These are phyloP conservation scores for Moesziomyces antarcticus DNA, from an alignment of 1,284 basidiomycete genomes.

Conservation along the genomic window DNA sequence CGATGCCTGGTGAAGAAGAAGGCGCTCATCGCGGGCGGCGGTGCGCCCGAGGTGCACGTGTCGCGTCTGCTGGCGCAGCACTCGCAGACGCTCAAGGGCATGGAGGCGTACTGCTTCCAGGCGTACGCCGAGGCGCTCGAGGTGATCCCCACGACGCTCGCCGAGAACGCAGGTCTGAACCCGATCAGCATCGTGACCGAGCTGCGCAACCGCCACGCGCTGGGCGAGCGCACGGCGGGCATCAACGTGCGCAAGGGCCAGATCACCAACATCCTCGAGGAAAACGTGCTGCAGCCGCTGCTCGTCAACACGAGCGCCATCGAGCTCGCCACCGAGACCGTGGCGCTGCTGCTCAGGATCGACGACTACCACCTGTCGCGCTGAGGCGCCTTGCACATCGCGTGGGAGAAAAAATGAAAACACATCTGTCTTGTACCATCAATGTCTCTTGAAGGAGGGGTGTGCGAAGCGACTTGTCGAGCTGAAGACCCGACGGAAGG, in stretches of 20 bases:
- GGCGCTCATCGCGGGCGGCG: constrained; percentile 94
- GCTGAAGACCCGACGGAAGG: no score
- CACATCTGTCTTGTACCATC: neutral
- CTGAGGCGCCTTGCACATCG: constrained; percentile 13
- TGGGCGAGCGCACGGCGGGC: constrained; percentile 92
- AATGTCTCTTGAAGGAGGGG: neutral
- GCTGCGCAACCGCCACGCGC: constrained; percentile 92
- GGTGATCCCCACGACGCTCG: constrained; percentile 96
- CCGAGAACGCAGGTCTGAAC: constrained; percentile 98
- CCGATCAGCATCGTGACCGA: constrained; percentile 99
- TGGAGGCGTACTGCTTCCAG: constrained; percentile 99
- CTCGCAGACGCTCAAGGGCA: constrained; percentile 92
- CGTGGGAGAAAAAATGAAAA: neutral
- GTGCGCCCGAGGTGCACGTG: constrained; percentile 97
- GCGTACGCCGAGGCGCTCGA: constrained; percentile 98
- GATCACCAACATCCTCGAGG: constrained; percentile 95
- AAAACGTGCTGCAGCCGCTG: constrained; percentile 96
- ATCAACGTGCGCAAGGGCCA: constrained; percentile 89
- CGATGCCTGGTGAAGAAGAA: constrained; percentile 99
- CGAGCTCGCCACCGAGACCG: constrained; percentile 95
- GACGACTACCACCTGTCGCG: constrained; percentile 79
- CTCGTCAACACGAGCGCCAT: constrained; percentile 95
- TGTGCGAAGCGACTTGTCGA: no score
- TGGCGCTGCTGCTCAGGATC: constrained; percentile 94
- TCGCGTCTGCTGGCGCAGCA: constrained; percentile 92